phyloP scores from a whole-genome alignment of 768 basidiomycete species.

The Russula ochroleuca region DNA sequence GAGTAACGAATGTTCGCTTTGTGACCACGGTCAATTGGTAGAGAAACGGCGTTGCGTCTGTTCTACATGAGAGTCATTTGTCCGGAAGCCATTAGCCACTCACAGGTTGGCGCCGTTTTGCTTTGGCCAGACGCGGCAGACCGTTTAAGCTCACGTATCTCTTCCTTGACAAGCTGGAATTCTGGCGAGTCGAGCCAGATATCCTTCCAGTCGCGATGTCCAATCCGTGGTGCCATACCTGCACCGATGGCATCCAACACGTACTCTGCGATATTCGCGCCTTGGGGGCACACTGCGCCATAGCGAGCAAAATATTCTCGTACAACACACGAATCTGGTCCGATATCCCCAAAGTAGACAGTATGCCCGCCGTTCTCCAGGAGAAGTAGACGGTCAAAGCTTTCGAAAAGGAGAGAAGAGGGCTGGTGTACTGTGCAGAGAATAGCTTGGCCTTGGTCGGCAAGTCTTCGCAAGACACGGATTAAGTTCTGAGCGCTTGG shows the following conservation, averaged over 20 bases:
- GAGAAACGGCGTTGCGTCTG: slow-evolving; percentile 71
- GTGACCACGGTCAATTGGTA: slow-evolving; percentile 71
- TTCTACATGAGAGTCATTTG: background rate
- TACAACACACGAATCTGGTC: slow-evolving; percentile 61
- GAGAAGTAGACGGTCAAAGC: slow-evolving; percentile 69
- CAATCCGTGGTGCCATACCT: slow-evolving; percentile 65
- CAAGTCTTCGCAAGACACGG: slow-evolving; percentile 77
- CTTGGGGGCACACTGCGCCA: slow-evolving; percentile 69
- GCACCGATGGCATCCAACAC: slow-evolving; percentile 88
- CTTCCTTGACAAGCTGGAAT: slow-evolving; percentile 30
- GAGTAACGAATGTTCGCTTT: slow-evolving; percentile 58
- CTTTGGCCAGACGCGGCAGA: background rate
- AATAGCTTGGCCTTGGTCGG: slow-evolving; percentile 82
- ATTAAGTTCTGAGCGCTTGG: slow-evolving; percentile 79
- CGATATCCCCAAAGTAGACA: slow-evolving; percentile 92
- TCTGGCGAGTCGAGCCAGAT: slow-evolving; percentile 78
- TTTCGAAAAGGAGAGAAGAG: slow-evolving; percentile 79
- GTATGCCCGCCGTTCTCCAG: slow-evolving; percentile 80
- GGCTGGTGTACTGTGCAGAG: slow-evolving; percentile 91
- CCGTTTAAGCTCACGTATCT: slow-evolving; percentile 40
- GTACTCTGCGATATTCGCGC: slow-evolving; percentile 72
- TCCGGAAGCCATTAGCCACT: background rate
- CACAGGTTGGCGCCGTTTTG: slow-evolving; percentile 5
- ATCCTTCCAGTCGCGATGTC: slow-evolving; percentile 81
- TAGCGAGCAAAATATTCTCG: slow-evolving; percentile 71